Conservation (phyloP, 2,329 filamentous ascomycete genomes). For the Calonectria pauciramosa region DNA sequence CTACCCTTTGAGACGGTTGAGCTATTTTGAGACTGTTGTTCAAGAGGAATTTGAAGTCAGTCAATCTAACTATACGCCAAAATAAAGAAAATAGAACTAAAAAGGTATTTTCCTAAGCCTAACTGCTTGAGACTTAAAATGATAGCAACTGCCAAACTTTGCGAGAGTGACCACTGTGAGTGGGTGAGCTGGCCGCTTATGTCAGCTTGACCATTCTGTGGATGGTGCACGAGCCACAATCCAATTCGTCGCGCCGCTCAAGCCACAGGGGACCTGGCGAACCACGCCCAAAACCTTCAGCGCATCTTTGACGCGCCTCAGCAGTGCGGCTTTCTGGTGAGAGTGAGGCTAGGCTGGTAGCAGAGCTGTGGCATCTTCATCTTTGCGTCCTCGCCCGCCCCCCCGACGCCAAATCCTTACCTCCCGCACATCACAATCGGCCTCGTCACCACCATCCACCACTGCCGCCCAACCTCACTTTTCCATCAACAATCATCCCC, state of each 20-base stretch:
- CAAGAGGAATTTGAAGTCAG: neutral
- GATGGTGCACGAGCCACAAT: constrained; percentile 2
- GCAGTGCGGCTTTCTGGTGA: constrained; percentile 28
- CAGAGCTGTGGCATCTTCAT: constrained; percentile 31
- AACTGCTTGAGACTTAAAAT: neutral
- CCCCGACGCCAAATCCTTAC: constrained; percentile 20
- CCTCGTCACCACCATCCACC: constrained; percentile 25
- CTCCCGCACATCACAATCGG: constrained; percentile 33
- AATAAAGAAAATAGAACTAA: neutral
- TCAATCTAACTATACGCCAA: neutral
- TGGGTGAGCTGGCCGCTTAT: neutral
- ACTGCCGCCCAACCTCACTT: constrained; percentile 6
- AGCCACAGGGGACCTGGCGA: constrained; percentile 22
- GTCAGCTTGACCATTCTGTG: neutral
- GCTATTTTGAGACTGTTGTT: neutral
- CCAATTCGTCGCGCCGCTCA: neutral
- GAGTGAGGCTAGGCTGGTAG: constrained; percentile 35
- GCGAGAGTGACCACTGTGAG: neutral
- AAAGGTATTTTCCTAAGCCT: neutral
- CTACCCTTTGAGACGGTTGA: neutral
- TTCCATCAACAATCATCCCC: constrained; percentile 31
- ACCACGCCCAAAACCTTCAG: constrained; percentile 32
- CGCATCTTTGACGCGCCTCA: constrained; percentile 45
- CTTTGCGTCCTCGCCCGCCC: constrained; percentile 7
- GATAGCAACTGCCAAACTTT: neutral